phyloP scores from a whole-genome alignment of 108 stramenopile species.

The Fragilariopsis cylindrus region DNA sequence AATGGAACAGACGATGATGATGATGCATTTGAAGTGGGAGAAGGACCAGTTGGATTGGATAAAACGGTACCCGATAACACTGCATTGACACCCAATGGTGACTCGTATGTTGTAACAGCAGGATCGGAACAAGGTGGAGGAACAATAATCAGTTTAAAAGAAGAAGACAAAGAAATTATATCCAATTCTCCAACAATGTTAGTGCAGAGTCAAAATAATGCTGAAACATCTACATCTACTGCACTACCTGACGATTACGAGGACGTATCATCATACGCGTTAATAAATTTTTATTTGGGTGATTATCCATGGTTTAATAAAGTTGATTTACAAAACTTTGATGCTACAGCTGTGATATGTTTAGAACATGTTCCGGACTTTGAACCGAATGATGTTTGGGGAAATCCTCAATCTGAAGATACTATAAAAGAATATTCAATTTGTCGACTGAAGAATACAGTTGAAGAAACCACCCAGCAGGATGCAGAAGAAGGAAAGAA shows the following conservation, averaged over 20 bases:
- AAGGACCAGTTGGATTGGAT: neutral
- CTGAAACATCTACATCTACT: too few relatives aligned
- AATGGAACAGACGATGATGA: too few relatives aligned
- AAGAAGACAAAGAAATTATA: too few relatives aligned
- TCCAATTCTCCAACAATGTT: neutral
- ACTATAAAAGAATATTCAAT: neutral
- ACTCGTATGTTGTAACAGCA: neutral
- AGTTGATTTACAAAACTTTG: neutral
- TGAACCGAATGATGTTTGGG: neutral
- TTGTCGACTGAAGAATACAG: slow-evolving; percentile 1
- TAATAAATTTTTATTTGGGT: neutral
- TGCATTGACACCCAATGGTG: neutral
- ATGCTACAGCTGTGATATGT: neutral
- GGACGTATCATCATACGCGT: neutral
- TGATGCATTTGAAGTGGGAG: too few relatives aligned
- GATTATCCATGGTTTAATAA: slow-evolving; percentile 2
- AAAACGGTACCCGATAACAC: neutral
- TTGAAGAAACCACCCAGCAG: neutral
- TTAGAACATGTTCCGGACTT: neutral
- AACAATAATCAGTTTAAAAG: too few relatives aligned
- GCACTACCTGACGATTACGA: neutral
- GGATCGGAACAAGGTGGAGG: neutral
- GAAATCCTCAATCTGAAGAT: neutral
- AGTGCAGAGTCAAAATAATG: neutral
- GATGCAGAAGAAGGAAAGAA: too few relatives aligned